These are phyloP conservation scores for Arxiozyma heterogenica DNA, from an alignment of 1,139 yeast species.

Conservation along the genomic window DNA sequence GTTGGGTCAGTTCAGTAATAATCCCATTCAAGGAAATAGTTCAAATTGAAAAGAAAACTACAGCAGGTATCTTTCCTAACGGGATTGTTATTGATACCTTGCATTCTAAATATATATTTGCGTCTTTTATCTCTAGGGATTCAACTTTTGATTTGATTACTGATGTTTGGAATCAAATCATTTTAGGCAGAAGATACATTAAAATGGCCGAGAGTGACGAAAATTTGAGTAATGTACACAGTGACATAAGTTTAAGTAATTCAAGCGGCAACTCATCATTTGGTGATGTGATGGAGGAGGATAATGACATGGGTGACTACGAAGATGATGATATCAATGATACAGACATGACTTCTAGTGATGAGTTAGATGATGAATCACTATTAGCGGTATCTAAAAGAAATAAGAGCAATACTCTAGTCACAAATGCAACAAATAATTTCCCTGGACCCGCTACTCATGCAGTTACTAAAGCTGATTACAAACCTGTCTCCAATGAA, in stretches of 20 bases:
- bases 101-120: constrained; percentile 64
- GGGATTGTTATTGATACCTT: constrained; percentile 63
- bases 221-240: constrained; percentile 6
- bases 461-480: constrained; percentile 43
- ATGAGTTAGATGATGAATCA: constrained; percentile 18
- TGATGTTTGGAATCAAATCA: constrained; percentile 47
- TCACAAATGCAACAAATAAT: constrained; percentile 4
- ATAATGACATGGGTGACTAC: constrained; percentile 7
- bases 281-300: constrained; percentile 8
- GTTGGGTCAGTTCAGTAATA: constrained; percentile 60
- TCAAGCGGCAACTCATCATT: constrained; percentile 1
- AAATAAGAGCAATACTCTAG: constrained; percentile 3
- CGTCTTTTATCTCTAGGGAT: constrained; percentile 63
- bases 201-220: constrained; percentile 16
- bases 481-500: constrained; percentile 49
- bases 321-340: constrained; percentile 22
- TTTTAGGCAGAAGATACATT: constrained; percentile 25
- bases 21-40: constrained; percentile 63
- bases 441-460: constrained; percentile 38
- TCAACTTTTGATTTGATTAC: constrained; percentile 52
- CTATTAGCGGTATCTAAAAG: constrained; percentile 1
- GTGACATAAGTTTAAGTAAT: constrained; percentile 7
- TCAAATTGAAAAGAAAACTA: constrained; percentile 60
- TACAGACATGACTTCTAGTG: constrained; percentile 27
- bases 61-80: constrained; percentile 68